phyloP scores from a whole-genome alignment of 768 basidiomycete genomes.

The Russula griseocarnosa region DNA sequence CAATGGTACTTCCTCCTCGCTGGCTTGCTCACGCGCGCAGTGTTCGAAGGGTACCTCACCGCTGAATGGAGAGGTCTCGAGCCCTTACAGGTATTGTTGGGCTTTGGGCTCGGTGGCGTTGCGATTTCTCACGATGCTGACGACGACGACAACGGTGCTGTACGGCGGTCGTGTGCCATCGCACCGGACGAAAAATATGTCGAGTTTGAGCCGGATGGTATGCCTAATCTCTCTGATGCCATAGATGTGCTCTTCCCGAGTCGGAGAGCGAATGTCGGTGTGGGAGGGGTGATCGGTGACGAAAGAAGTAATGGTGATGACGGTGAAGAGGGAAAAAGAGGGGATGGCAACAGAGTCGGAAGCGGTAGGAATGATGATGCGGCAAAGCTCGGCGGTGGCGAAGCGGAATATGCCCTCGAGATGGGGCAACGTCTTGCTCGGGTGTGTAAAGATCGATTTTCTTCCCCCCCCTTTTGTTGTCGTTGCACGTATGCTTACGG shows the following conservation, averaged over 20 bases:
- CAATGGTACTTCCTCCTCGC: slow-evolving; percentile 82
- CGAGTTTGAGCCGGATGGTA: slow-evolving; percentile 70
- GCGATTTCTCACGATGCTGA: neutral
- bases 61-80: slow-evolving; percentile 75
- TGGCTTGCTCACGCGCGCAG: slow-evolving; percentile 75
- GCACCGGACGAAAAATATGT: slow-evolving; percentile 40
- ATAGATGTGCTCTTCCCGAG: slow-evolving; percentile 64
- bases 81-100: slow-evolving; percentile 65
- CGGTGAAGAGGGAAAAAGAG: slow-evolving; percentile 47
- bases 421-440: slow-evolving; percentile 68
- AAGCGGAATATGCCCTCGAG: slow-evolving; percentile 69
- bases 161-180: neutral
- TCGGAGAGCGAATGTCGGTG: slow-evolving; percentile 33
- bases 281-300: slow-evolving; percentile 30
- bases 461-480: neutral
- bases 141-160: neutral
- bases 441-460: slow-evolving; percentile 43
- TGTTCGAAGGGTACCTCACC: slow-evolving; percentile 78
- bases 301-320: slow-evolving; percentile 35
- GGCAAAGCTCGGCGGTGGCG: slow-evolving; percentile 42
- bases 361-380: slow-evolving; percentile 49
- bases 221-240: slow-evolving; percentile 65
- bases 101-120: slow-evolving; percentile 57
- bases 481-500: neutral
- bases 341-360: slow-evolving; percentile 81